Conservation (phyloP, 1,284 basidiomycete species). For the Phellopilus nigrolimitatus region DNA sequence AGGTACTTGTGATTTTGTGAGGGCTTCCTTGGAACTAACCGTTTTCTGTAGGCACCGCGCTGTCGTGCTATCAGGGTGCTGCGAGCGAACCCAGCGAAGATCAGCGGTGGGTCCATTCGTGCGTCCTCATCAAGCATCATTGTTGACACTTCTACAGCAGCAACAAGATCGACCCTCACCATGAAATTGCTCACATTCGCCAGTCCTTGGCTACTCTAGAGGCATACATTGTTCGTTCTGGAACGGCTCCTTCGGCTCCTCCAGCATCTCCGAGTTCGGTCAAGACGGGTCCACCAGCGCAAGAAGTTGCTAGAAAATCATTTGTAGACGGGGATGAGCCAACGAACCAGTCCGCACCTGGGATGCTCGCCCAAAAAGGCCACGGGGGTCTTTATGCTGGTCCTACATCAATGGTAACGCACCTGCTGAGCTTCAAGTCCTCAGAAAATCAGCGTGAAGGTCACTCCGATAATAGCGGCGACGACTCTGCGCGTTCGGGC, state of each 20-base stretch:
- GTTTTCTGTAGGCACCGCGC: slow-evolving; percentile 52
- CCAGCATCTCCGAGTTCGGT: slow-evolving; percentile 15
- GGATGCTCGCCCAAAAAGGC: slow-evolving; percentile 58
- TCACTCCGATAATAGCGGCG: slow-evolving; percentile 25
- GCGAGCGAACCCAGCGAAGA: slow-evolving; percentile 44
- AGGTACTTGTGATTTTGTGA: slow-evolving; percentile 37
- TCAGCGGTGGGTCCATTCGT: slow-evolving; percentile 26
- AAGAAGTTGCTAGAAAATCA: slow-evolving; percentile 24
- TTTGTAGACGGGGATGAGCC: slow-evolving; percentile 30
- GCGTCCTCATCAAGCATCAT: neutral
- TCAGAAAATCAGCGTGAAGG: slow-evolving; percentile 37
- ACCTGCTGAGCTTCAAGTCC: slow-evolving; percentile 51
- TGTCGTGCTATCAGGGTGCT: slow-evolving; percentile 71
- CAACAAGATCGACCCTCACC: slow-evolving; percentile 57
- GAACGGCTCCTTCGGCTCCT: slow-evolving; percentile 6
- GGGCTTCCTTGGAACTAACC: neutral
- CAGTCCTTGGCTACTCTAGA: slow-evolving; percentile 71
- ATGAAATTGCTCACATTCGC: slow-evolving; percentile 67
- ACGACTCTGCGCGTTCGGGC: slow-evolving; percentile 12
- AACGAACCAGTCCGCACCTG: slow-evolving; percentile 49
- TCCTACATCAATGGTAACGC: slow-evolving; percentile 63
- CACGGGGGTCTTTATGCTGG: slow-evolving; percentile 69
- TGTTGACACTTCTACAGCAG: slow-evolving; percentile 32
- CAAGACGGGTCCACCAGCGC: slow-evolving; percentile 15
- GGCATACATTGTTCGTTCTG: slow-evolving; percentile 48